Conservation (phyloP, 108 stramenopile genomes). For the Cyclostephanos invisitatus region DNA sequence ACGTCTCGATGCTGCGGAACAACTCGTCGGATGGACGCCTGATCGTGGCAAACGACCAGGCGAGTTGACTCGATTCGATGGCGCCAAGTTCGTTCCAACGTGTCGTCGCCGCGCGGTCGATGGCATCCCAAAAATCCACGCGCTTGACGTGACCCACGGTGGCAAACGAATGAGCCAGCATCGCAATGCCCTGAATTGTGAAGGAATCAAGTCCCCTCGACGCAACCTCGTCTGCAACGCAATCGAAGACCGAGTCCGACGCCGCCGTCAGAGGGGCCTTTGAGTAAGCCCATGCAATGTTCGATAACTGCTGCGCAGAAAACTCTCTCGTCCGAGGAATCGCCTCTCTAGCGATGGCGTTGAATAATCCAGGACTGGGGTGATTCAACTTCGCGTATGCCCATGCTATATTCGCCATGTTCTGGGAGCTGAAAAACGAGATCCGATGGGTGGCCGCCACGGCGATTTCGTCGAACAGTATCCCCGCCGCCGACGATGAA, state of each 20-base stretch:
- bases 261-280: conserved; percentile 19
- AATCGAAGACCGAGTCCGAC: conserved; percentile 27
- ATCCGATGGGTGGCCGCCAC: neutral
- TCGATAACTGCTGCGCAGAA: conserved; percentile 26
- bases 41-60: conserved; percentile 49
- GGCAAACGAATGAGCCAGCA: conserved; percentile 43
- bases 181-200: conserved; percentile 37
- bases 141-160: conserved; percentile 22
- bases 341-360: conserved; percentile 24
- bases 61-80: conserved; percentile 32
- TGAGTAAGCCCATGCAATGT: conserved; percentile 35
- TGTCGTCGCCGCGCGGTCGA: conserved; percentile 19
- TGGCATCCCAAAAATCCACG: conserved; percentile 28
- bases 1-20: conserved; percentile 19
- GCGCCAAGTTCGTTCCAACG: conserved; percentile 12
- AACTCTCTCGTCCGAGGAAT: conserved; percentile 20
- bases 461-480: conserved; percentile 18
- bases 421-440: conserved; percentile 5
- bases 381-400: conserved; percentile 29
- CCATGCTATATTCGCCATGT: conserved; percentile 18
- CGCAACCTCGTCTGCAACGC: conserved; percentile 35
- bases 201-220: conserved; percentile 27
- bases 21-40: conserved; percentile 29
- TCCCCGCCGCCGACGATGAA: neutral
- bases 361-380: conserved; percentile 20